A percentile compares a stretch with the other conserved stretches of the same genome.
Evolutionary conservation across 257 asterid species (phyloP).

Genomic region (Prunella vulgaris): DNA sequence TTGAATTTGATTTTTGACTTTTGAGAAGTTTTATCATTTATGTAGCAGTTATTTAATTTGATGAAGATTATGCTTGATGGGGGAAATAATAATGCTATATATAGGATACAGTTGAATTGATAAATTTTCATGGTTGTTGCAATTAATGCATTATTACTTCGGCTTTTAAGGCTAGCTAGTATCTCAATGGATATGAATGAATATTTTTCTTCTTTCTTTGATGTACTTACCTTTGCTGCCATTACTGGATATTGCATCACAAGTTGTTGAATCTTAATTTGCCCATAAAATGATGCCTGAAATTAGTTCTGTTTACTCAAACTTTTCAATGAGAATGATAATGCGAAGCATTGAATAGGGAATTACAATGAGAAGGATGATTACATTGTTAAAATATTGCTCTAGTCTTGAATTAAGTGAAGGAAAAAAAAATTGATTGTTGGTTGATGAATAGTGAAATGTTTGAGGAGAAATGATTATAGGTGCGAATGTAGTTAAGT

Average conservation of each 20-base stretch:
- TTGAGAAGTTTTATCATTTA: background rate
- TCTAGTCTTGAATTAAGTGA: background rate
- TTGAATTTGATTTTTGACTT: background rate
- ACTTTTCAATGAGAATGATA: background rate
- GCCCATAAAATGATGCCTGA: background rate
- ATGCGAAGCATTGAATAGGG: too few relatives aligned
- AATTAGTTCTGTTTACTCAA: background rate
- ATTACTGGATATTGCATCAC: background rate
- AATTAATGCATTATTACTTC: background rate
- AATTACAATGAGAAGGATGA: too few relatives aligned
- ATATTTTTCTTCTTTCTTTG: background rate
- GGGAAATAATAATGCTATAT: background rate
- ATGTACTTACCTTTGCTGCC: too few relatives aligned
- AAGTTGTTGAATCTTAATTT: background rate
- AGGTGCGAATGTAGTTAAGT: background rate
- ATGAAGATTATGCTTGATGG: background rate
- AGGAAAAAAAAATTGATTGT: background rate
- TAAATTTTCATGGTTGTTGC: background rate
- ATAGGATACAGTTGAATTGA: background rate
- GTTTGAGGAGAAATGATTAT: background rate
- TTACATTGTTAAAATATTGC: background rate
- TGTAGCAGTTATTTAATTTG: background rate
- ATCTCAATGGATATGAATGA: background rate
- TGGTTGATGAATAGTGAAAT: background rate
- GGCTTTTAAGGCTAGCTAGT: background rate